Conservation (phyloP, 352 stramenopile species). For the Plasmopara viticola region DNA sequence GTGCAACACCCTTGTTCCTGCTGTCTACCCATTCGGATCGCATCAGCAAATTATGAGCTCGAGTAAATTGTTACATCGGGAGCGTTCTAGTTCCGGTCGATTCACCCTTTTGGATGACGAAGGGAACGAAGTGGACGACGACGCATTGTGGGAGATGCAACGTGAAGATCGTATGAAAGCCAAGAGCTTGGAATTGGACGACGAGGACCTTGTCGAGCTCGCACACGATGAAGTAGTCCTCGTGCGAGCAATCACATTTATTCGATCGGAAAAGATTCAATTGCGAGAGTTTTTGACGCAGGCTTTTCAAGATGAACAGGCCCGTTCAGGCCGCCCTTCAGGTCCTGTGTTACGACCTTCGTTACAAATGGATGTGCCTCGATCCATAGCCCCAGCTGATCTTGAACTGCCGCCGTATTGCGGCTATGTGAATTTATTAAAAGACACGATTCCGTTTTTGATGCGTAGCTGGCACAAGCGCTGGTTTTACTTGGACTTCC, state of each 20-base stretch:
- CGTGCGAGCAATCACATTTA: conserved; percentile 49
- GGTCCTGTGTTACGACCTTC: conserved; percentile 19
- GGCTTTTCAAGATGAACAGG: conserved; percentile 47
- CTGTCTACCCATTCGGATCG: conserved; percentile 36
- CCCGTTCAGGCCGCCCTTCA: conserved; percentile 16
- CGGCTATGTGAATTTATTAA: conserved; percentile 69
- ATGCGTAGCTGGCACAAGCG: conserved; percentile 76
- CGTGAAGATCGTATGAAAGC: conserved; percentile 43
- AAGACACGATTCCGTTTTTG: conserved; percentile 68
- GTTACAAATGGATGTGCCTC: conserved; percentile 28
- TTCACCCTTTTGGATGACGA: conserved; percentile 63
- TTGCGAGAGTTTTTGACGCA: conserved; percentile 54
- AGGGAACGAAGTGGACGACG: conserved; percentile 57
- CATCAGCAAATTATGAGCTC: conserved; percentile 28
- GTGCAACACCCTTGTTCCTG: conserved; percentile 17
- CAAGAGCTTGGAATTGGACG: conserved; percentile 53
- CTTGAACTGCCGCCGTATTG: conserved; percentile 64
- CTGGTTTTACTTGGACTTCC: conserved; percentile 80
- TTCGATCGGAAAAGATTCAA: conserved; percentile 54
- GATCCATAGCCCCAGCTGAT: conserved; percentile 22
- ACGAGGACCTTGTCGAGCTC: conserved; percentile 58
- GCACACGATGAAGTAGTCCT: conserved; percentile 44
- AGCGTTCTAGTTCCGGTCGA: conserved; percentile 30
- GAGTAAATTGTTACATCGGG: conserved; percentile 22
- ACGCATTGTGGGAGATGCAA: conserved; percentile 42